Evolutionary conservation across 306 rosid species (phyloP).

Genomic region (Purshia tridentata): DNA sequence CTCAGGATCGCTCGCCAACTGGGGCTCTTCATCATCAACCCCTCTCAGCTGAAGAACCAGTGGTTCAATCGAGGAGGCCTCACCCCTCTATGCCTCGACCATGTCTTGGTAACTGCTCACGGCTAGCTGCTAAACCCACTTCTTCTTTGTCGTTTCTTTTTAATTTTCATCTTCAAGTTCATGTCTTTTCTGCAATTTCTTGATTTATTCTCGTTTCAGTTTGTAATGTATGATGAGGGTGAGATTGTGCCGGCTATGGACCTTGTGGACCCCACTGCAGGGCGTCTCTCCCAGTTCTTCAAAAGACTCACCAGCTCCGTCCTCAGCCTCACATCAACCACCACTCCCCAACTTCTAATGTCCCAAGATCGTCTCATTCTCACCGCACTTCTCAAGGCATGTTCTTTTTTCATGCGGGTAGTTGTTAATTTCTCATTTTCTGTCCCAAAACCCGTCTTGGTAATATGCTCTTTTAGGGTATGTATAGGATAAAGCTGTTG

Average conservation of each 20-base stretch:
- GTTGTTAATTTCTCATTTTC: conserved; percentile 2
- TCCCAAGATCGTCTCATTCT: conserved; percentile 48
- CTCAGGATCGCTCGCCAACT: conserved; percentile 55
- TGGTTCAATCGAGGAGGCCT: conserved; percentile 89
- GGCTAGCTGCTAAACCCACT: too few relatives aligned
- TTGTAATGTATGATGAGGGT: conserved; percentile 70
- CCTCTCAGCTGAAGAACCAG: conserved; percentile 53
- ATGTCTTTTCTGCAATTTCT: conserved; percentile 9
- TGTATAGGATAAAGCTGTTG: conserved; percentile 63
- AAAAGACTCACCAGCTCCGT: conserved; percentile 44
- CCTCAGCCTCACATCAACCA: conserved; percentile 22
- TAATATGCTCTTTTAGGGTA: background rate
- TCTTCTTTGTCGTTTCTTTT: background rate
- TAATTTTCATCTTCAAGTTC: background rate
- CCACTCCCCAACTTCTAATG: conserved; percentile 28
- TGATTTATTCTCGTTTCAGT: conserved; percentile 44
- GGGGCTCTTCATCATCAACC: conserved; percentile 45
- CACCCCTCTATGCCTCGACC: conserved; percentile 71
- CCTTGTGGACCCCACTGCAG: conserved; percentile 55
- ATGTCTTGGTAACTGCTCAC: conserved; percentile 61
- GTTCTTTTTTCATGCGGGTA: too few relatives aligned
- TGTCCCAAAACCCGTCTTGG: background rate
- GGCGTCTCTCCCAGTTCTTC: conserved; percentile 51
- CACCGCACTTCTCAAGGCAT: conserved; percentile 58
- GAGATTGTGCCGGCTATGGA: conserved; percentile 51